phyloP scores from a whole-genome alignment of 148 eudicot species.

The Rhododendron griersonianum region DNA sequence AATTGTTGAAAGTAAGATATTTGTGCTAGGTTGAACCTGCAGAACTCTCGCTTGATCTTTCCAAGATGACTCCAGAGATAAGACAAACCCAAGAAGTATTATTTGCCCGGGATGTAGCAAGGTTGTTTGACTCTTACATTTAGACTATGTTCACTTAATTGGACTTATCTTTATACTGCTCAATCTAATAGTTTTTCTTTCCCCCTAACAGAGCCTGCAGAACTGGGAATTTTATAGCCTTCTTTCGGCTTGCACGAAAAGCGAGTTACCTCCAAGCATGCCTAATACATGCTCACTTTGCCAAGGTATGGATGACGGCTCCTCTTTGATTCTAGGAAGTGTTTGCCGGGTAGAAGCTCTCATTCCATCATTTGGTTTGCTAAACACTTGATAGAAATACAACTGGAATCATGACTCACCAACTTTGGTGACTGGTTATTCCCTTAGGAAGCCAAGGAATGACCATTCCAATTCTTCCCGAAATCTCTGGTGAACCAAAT shows the following conservation, averaged over 20 bases:
- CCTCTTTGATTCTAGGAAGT: not conserved
- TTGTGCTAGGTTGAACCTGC: slow-evolving; percentile 90
- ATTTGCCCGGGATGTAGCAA: slow-evolving; percentile 95
- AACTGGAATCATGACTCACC: not conserved
- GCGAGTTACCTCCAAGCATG: slow-evolving; percentile 97
- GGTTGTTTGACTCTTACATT: slow-evolving; percentile 36
- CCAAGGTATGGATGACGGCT: slow-evolving; percentile 54
- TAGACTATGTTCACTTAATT: slow-evolving; percentile 4
- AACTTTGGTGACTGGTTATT: not conserved
- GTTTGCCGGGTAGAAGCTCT: not conserved
- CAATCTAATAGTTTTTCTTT: slow-evolving; percentile 19
- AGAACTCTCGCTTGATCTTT: slow-evolving; percentile 97
- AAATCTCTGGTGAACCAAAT: not conserved
- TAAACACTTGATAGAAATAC: not conserved
- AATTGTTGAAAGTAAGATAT: slow-evolving; percentile 24
- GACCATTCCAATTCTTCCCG: not conserved
- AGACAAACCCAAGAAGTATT: slow-evolving; percentile 84
- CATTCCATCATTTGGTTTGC: not conserved
- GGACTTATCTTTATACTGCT: slow-evolving; percentile 5
- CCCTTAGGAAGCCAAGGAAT: not conserved
- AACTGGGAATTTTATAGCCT: slow-evolving; percentile 87
- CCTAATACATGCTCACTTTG: slow-evolving; percentile 97
- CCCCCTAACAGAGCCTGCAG: slow-evolving; percentile 79
- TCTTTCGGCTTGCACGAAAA: slow-evolving; percentile 84
- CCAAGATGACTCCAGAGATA: slow-evolving; percentile 87